Conservation (phyloP, 73 alveolate genomes). For the Uronychia setigera region DNA sequence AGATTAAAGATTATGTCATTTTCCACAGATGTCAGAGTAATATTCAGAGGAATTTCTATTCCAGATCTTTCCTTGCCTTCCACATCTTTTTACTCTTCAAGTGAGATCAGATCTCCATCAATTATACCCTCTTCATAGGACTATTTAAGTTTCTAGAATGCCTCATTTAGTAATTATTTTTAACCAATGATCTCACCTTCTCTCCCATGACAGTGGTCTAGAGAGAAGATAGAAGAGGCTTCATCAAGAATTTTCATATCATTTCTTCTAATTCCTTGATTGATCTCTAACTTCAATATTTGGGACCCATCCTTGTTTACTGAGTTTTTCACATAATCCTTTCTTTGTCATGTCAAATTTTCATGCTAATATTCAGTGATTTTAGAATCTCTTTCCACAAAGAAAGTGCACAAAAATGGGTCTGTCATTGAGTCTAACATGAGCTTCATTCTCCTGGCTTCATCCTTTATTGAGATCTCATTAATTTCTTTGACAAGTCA, state of each 20-base stretch:
- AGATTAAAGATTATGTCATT: not conserved
- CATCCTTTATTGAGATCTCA: not conserved
- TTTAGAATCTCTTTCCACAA: not conserved
- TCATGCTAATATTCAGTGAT: not conserved
- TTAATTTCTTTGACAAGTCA: not conserved
- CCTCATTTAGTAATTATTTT: no score
- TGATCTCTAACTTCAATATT: not conserved
- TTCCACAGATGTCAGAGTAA: not conserved
- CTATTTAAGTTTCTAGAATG: not conserved
- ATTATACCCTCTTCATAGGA: not conserved
- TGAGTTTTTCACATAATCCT: not conserved
- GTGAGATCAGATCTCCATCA: not conserved
- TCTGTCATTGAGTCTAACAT: not conserved
- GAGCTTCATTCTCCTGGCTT: not conserved
- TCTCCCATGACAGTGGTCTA: not conserved
- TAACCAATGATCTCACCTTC: no score
- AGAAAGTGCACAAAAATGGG: not conserved
- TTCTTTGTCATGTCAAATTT: not conserved
- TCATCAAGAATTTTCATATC: not conserved
- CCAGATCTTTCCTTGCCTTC: not conserved
- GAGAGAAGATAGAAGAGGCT: not conserved
- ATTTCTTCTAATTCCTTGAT: not conserved
- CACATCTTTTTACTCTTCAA: not conserved
- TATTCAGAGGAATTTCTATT: not conserved
- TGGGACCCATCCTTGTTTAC: not conserved